A percentile compares a stretch with the other conserved stretches of the same genome.
Conservation (phyloP, 2,329 filamentous ascomycete species). For the Rosellinia necatrix region DNA sequence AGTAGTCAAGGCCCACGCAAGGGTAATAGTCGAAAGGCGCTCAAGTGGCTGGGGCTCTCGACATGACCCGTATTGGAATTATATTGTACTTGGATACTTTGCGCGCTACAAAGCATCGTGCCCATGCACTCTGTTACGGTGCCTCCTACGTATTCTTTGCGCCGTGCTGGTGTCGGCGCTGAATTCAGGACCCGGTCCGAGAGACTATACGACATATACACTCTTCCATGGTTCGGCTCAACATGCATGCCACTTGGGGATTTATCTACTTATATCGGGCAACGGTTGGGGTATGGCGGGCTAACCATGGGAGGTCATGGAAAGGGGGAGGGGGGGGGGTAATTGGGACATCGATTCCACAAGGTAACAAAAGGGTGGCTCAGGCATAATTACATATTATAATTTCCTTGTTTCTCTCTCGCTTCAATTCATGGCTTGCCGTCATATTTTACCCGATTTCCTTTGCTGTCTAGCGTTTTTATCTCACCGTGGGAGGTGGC, state of each 20-base stretch:
- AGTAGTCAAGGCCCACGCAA: constrained; percentile 41
- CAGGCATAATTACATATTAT: not conserved
- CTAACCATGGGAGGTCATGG: not conserved
- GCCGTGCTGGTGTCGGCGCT: not conserved
- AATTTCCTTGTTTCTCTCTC: not conserved
- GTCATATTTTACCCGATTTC: not conserved
- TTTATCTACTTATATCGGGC: not conserved
- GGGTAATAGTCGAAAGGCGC: constrained; percentile 55
- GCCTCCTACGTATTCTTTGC: not conserved
- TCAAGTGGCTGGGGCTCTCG: constrained; percentile 57
- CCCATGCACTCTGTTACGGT: not conserved
- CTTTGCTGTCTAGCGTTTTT: not conserved
- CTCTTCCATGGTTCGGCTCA: not conserved
- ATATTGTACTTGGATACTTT: not conserved
- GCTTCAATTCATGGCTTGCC: too few species aligned
- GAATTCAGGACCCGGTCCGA: not conserved
- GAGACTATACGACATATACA: not conserved
- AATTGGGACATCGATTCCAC: not conserved
- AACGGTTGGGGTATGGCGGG: not conserved
- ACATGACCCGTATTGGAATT: constrained; percentile 11
- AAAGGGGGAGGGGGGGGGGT: not conserved
- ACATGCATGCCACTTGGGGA: too few species aligned
- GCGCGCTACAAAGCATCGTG: not conserved
- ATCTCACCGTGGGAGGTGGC: not conserved
- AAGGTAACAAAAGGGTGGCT: not conserved